Percentiles rank a stretch among this genome's conserved stretches.
phyloP scores from a whole-genome alignment of 495 filamentous ascomycete species.

The Trichoderma parareesei region DNA sequence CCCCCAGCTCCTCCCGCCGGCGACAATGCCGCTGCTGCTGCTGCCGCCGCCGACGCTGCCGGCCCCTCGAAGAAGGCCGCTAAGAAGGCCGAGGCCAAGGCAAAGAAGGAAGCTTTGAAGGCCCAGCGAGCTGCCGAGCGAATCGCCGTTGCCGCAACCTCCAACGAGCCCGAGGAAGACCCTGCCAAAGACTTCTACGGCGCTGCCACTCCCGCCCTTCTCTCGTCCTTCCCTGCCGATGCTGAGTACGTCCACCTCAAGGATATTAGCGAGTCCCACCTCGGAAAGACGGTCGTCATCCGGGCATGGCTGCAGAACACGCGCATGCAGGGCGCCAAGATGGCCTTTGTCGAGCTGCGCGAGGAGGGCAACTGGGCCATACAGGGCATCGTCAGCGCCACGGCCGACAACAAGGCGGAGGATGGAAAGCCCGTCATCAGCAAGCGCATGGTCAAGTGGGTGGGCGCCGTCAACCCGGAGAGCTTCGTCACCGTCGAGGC shows the following conservation, averaged over 20 bases:
- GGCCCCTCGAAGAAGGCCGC: slow-evolving; percentile 45
- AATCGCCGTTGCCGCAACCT: slow-evolving; percentile 36
- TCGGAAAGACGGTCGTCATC: slow-evolving; percentile 70
- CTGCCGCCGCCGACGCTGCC: slow-evolving; percentile 18
- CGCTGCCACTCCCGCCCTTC: slow-evolving; percentile 21
- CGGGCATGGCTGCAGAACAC: slow-evolving; percentile 82
- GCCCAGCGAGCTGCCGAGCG: slow-evolving; percentile 43
- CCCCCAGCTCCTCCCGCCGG: not conserved
- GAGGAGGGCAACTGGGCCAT: slow-evolving; percentile 71
- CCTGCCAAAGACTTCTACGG: slow-evolving; percentile 67
- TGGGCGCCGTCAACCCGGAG: slow-evolving; percentile 67
- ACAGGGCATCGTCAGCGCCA: slow-evolving; percentile 62
- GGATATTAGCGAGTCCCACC: slow-evolving; percentile 47
- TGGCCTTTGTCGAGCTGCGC: slow-evolving; percentile 84
- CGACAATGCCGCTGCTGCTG: slow-evolving; percentile 1
- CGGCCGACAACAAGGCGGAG: slow-evolving; percentile 32
- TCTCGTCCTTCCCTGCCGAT: slow-evolving; percentile 19
- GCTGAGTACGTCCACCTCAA: slow-evolving; percentile 40
- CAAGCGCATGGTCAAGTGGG: slow-evolving; percentile 92
- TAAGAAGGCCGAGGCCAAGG: slow-evolving; percentile 49
- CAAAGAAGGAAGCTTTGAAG: slow-evolving; percentile 45
- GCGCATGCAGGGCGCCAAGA: slow-evolving; percentile 80
- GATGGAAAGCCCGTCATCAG: slow-evolving; percentile 40
- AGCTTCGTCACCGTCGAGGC: slow-evolving; percentile 78
- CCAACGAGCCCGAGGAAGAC: slow-evolving; percentile 51